Conservation (phyloP, 2,329 filamentous ascomycete genomes). For the Phaeosphaeria sp. region DNA sequence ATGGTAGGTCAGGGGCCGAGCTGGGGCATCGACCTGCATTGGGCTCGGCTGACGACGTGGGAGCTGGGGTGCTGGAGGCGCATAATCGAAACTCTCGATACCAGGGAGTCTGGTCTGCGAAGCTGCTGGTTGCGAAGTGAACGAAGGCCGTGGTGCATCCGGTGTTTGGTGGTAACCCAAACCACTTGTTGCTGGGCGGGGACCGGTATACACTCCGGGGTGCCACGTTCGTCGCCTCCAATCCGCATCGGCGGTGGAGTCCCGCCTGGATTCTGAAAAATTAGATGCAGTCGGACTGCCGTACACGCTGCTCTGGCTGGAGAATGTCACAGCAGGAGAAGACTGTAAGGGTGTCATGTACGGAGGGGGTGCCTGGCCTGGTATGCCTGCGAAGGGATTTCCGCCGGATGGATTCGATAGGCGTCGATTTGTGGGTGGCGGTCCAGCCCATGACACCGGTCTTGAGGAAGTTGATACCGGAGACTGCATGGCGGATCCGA, state of each 20-base stretch:
- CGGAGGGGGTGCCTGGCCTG: constrained; percentile 65
- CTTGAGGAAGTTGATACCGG: constrained; percentile 74
- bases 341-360: constrained; percentile 63
- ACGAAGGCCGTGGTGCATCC: constrained; percentile 64
- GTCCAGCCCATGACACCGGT: constrained; percentile 75
- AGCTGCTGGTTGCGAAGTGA: constrained; percentile 61
- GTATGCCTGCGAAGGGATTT: constrained; percentile 75
- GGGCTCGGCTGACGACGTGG: constrained; percentile 73
- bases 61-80: constrained; percentile 68
- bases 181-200: constrained; percentile 72
- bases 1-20: constrained; percentile 48
- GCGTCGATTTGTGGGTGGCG: constrained; percentile 73
- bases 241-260: constrained; percentile 76
- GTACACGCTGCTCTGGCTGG: constrained; percentile 65
- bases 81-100: constrained; percentile 88
- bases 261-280: constrained; percentile 69
- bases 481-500: constrained; percentile 72
- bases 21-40: constrained; percentile 74
- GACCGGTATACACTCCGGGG: constrained; percentile 70
- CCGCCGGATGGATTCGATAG: constrained; percentile 81
- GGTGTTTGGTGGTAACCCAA: constrained; percentile 78
- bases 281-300: constrained; percentile 72
- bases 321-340: constrained; percentile 62
- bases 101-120: constrained; percentile 76
- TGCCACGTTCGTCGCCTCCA: constrained; percentile 91